Base-by-base conservation (phyloP, 1,139 yeast species). In the Saccharomyces pastorianus region DNA sequence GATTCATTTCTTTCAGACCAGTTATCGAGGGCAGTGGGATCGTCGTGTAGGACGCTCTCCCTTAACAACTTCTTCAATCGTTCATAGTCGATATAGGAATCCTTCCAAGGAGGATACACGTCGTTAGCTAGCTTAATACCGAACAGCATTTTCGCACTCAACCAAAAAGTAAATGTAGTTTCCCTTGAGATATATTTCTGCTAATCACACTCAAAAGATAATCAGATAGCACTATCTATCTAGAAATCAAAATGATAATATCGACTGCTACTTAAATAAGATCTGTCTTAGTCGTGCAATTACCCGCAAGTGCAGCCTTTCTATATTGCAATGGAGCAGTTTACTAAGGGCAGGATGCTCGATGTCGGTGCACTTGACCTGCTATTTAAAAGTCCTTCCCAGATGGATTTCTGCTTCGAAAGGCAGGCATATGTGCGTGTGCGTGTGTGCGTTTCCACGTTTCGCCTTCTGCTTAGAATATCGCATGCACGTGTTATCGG, bases 1-100 rank as follows among this genome's bases (percentile, higher is more conserved):
- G 84, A 82, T 72, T 93, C 99, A 67, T 93, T 97, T 49, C 77
- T 77, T 56, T 88, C 96, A 13, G 83, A 71, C 95, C 96, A 89
- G 0, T 60, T 65, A 48, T 84, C 84, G 25, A 38, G n/a, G 44
- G 44, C 25, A 38, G n/a, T 4, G 13, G 6, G 44, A 8, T 13
- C 44, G 4, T 38, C 44, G 6, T 38, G 44, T 38, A 38, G 5
- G 44, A 38, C 44, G 25, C 44, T 38, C 67, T 93, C 98, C 69
- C 89, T 89, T 64, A 93, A 77, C 52, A 89, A 77, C 66, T 83
- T 84, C 74, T 91, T 93, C 66, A 93, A 77, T 52, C 76, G 75
- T 63, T 84, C 95, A 70, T 93, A 93, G 66, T 83, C 79, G 63
- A 93, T 80, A 71, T 91, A 93, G 66, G 86, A 81, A 50, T 82